Evolutionary conservation across 306 rosid genomes (phyloP), one percentile per base, ranked within the genome.

Genomic region (Senna siamea): DNA sequence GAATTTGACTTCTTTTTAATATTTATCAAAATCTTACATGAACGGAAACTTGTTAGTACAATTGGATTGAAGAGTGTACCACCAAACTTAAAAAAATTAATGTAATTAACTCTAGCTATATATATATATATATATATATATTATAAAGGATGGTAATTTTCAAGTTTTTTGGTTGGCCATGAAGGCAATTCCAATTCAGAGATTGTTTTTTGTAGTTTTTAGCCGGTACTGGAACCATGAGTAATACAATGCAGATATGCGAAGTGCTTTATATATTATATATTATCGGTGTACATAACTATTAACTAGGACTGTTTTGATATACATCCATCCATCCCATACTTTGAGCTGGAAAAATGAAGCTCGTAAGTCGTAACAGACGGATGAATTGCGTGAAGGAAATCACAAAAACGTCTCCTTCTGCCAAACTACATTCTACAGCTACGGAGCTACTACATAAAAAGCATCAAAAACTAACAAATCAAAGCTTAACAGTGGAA

Each of bases 381-480:
- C 62, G 82, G 1, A 73, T 76, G 80, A 38, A 9, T 43, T 17
- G 54, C 57, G 50, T 56, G 80, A 83, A 79, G 94, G 89, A 87
- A 89, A 82, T 88, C 91, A 87, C 87, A 78, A 90, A 92, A 92
- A 82, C 55, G 87, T 92, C 87, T 83, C 92, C 89, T 74, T 58
- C 85, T 78, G 30, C 69, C 5, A 40, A 66, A 69, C 72, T 76
- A 44, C 61, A 32, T 2, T 5, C 37, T 2, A 2, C 2, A 5
- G 5, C 37, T 32, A 3, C 30, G 3, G 30, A 15, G 50, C 34
- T 48, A 14, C 37, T 44, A 43, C 62, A 22, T 55, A n/a, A 65
- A 30, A 66, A 19, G 20, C 64, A 72, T 20, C 9, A 34, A 68
- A 14, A 68, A 9, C 11, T 10, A 41, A 41, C 13, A 41, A 41